phyloP scores from a whole-genome alignment of 2,329 filamentous ascomycete species.

The Chalaropsis ovoidea region DNA sequence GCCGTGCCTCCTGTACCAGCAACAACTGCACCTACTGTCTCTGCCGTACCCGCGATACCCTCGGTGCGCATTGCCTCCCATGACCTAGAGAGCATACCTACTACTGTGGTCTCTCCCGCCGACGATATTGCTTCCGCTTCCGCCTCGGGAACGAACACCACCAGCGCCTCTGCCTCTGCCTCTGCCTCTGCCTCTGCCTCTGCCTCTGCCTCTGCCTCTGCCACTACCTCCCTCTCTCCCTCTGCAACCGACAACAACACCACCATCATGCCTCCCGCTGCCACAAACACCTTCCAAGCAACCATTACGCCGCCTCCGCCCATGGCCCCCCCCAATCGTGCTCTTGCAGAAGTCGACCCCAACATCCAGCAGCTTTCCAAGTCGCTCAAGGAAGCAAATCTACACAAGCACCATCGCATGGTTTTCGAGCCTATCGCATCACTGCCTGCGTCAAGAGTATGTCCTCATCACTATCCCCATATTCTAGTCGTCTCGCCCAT shows the following conservation, averaged over 20 bases:
- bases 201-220: background rate
- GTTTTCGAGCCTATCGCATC: conserved; percentile 74
- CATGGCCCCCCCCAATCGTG: background rate
- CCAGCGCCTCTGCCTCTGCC: background rate
- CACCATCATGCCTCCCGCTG: background rate
- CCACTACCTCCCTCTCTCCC: background rate
- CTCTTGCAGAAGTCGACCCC: conserved; percentile 9
- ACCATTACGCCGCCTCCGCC: conserved; percentile 22
- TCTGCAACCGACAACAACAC: conserved; percentile 1
- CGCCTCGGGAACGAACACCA: background rate
- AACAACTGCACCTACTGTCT: background rate
- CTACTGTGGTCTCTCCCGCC: conserved; percentile 2
- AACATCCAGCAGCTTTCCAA: conserved; percentile 22
- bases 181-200: no score
- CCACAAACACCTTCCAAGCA: conserved; percentile 17
- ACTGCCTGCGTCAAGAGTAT: conserved; percentile 70
- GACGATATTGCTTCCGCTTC: conserved; percentile 7
- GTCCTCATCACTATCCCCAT: conserved; percentile 36
- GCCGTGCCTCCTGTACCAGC: background rate
- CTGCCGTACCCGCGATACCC: background rate
- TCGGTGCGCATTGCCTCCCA: conserved; percentile 23
- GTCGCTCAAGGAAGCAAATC: conserved; percentile 22
- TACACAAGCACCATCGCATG: conserved; percentile 22
- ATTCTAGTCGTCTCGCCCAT: no score
- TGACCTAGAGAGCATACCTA: conserved; percentile 17